A percentile compares a stretch with the other conserved stretches of the same genome.
These are phyloP conservation scores for Fraxinus greggii DNA, from an alignment of 305 asterid species.

Conservation along the genomic window DNA sequence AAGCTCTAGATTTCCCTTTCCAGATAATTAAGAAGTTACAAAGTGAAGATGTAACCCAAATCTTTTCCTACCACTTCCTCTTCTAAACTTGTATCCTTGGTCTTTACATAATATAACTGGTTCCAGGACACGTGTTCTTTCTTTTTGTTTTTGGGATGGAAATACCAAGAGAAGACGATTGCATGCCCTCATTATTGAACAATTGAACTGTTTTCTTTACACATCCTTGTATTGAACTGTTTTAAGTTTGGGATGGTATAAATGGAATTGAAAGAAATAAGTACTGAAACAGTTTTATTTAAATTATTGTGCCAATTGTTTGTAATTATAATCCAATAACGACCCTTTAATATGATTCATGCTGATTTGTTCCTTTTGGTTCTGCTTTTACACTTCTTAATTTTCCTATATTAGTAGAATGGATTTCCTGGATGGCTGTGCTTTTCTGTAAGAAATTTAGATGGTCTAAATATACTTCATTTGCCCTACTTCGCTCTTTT, in stretches of 20 bases:
- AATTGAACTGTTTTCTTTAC: background rate
- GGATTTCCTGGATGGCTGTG: background rate
- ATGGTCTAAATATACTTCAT: slow-evolving; percentile 4
- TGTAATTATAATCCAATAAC: background rate
- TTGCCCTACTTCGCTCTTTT: slow-evolving; percentile 11
- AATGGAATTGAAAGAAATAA: background rate
- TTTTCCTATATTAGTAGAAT: background rate
- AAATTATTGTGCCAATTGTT: background rate
- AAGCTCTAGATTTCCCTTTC: background rate
- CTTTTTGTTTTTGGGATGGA: background rate
- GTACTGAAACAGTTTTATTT: background rate
- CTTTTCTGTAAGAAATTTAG: background rate
- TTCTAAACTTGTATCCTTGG: background rate
- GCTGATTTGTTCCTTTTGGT: background rate
- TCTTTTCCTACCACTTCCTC: background rate
- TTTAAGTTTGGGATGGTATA: background rate
- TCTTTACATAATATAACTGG: background rate
- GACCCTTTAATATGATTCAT: background rate
- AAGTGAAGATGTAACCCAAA: background rate
- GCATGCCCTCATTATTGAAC: background rate
- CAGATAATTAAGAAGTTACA: background rate
- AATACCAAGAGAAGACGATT: background rate
- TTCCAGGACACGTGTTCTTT: background rate
- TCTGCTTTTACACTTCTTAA: background rate
- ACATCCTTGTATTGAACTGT: background rate